A percentile compares a stretch with the other conserved stretches of the same genome.
Evolutionary conservation across 179 eudicot species (phyloP).

Genomic region (Gypsophila paniculata): DNA sequence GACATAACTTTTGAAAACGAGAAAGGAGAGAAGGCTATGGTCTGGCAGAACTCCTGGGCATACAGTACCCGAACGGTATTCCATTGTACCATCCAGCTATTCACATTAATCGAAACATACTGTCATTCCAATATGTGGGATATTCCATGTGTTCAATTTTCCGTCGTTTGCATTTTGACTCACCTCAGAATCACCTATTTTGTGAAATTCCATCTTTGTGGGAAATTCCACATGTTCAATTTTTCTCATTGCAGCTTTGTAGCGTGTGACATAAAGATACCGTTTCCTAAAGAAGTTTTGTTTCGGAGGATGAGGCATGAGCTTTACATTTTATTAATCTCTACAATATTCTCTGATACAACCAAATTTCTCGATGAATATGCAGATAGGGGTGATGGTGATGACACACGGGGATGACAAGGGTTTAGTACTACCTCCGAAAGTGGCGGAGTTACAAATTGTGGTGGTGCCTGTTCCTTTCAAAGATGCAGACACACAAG

Average conservation of each 20-base stretch:
- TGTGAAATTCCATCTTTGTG: neutral
- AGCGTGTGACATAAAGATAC: neutral
- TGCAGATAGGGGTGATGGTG: constrained; percentile 96
- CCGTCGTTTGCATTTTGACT: neutral
- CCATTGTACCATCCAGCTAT: constrained; percentile 2
- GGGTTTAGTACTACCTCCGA: constrained; percentile 91
- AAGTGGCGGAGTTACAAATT: constrained; percentile 80
- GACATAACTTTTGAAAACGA: constrained; percentile 89
- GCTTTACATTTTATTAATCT: neutral
- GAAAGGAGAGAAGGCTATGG: constrained; percentile 88
- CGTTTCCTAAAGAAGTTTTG: neutral
- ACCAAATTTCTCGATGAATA: constrained; percentile 4
- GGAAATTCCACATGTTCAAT: too few relatives aligned
- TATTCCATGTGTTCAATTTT: neutral
- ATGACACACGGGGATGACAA: constrained; percentile 98
- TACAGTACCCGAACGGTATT: constrained; percentile 69
- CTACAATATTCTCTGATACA: neutral
- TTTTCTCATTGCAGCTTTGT: neutral
- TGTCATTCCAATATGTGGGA: neutral
- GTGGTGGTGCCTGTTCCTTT: constrained; percentile 94
- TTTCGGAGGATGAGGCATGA: neutral
- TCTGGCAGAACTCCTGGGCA: constrained; percentile 99
- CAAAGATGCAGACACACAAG: constrained; percentile 78
- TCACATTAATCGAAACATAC: neutral
- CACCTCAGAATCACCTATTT: neutral